phyloP scores from a whole-genome alignment of 129 eudicot species.

The Artemisia tridentata region DNA sequence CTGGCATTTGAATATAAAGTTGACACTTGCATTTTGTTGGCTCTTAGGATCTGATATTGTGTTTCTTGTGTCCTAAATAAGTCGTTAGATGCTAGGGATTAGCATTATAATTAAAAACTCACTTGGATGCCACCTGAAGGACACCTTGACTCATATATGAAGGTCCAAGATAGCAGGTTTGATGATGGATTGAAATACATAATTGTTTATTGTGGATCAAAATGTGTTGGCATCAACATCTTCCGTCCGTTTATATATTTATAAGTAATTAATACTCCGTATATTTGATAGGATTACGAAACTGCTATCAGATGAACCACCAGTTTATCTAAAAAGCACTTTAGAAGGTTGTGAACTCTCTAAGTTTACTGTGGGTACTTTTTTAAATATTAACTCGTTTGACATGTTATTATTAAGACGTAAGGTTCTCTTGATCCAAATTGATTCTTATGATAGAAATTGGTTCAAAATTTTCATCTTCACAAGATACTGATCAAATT shows the following conservation, averaged over 20 bases:
- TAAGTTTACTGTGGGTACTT: no score
- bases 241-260: background rate
- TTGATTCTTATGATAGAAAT: no score
- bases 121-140: background rate
- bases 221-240: background rate
- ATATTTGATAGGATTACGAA: no score
- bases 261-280: background rate
- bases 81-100: slow-evolving; percentile 1
- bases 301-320: no score
- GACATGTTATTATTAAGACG: no score
- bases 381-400: no score
- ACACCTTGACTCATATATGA: slow-evolving; percentile 9
- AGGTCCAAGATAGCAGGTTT: background rate
- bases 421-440: no score
- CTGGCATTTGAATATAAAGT: slow-evolving; percentile 6
- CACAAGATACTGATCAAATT: no score
- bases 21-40: background rate
- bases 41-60: background rate
- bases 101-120: slow-evolving; percentile 12
- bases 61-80: slow-evolving; percentile 19
- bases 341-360: no score
- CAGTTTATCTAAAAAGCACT: no score
- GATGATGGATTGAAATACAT: no score
- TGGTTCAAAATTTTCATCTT: no score
- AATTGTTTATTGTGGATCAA: background rate